These are phyloP conservation scores for Cajanus cajan DNA, from an alignment of 306 rosid genomes.

Conservation along the genomic window DNA sequence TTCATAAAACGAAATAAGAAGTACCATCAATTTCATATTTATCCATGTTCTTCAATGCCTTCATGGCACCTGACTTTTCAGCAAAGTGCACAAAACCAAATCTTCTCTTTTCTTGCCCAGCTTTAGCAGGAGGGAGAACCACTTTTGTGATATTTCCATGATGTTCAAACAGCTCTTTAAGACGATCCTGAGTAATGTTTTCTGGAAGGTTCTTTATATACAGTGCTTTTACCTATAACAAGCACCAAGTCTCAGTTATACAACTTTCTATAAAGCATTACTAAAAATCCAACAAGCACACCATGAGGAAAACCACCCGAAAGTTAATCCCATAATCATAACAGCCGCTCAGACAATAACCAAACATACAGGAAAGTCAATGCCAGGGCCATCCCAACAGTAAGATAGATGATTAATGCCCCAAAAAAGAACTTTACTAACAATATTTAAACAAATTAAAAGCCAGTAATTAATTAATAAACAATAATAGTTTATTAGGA, in stretches of 20 bases:
- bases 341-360: background rate
- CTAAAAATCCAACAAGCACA: conserved; percentile 10
- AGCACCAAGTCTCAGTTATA: conserved; percentile 21
- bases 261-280: conserved; percentile 5
- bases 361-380: background rate
- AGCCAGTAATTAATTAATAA: background rate
- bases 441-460: too few relatives aligned
- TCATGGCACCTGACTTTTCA: conserved; percentile 68
- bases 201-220: conserved; percentile 70
- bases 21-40: conserved; percentile 71
- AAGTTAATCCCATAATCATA: background rate
- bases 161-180: conserved; percentile 52
- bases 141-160: conserved; percentile 77
- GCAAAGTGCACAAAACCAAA: conserved; percentile 74
- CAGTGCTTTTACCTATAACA: conserved; percentile 62
- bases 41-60: conserved; percentile 61
- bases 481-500: background rate
- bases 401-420: background rate
- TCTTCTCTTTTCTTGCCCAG: conserved; percentile 67
- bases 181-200: conserved; percentile 56
- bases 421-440: background rate
- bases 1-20: conserved; percentile 9
- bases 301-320: conserved; percentile 7
- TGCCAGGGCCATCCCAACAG: background rate
- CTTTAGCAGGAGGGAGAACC: conserved; percentile 69